A percentile compares a stretch with the other conserved stretches of the same genome.
These are phyloP conservation scores for Neurospora sp. DNA, from an alignment of 495 filamentous ascomycete species.

Conservation along the genomic window DNA sequence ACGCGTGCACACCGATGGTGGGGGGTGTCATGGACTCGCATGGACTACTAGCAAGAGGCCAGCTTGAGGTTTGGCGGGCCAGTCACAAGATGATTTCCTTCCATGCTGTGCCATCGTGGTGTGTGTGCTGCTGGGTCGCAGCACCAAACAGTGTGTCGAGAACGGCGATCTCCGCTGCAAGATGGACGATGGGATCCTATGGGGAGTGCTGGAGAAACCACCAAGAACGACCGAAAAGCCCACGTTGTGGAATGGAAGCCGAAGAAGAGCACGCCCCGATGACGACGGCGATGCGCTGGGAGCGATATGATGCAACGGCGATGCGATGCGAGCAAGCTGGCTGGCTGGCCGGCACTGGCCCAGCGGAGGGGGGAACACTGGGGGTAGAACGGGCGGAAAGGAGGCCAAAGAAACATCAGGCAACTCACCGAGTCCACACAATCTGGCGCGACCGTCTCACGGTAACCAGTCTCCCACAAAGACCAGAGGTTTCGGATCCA, in stretches of 20 bases:
- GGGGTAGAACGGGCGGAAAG: neutral
- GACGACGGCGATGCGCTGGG: constrained; percentile 2
- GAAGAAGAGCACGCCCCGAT: constrained; percentile 3
- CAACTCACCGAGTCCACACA: constrained; percentile 4
- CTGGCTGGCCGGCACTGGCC: constrained; percentile 1
- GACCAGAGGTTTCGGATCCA: constrained; percentile 3
- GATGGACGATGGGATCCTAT: neutral
- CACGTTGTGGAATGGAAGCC: neutral
- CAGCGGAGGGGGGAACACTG: neutral
- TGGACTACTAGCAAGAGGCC: constrained; percentile 1
- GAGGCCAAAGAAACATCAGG: neutral
- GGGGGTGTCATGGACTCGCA: neutral
- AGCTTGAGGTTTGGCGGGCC: constrained; percentile 7
- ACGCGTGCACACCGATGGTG: constrained; percentile 1
- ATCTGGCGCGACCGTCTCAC: neutral
- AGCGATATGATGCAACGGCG: neutral
- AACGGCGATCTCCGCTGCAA: neutral
- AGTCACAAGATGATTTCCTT: constrained; percentile 16
- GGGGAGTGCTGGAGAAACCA: constrained; percentile 2
- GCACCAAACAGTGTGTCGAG: constrained; percentile 5
- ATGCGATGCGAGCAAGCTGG: neutral
- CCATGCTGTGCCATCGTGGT: constrained; percentile 1
- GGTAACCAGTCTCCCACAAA: constrained; percentile 4
- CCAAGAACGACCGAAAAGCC: constrained; percentile 1
- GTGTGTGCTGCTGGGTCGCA: neutral